A percentile compares a stretch with the other conserved stretches of the same genome.
Conservation (phyloP, 1,284 basidiomycete genomes). For the Apiotrichum gamsii region DNA sequence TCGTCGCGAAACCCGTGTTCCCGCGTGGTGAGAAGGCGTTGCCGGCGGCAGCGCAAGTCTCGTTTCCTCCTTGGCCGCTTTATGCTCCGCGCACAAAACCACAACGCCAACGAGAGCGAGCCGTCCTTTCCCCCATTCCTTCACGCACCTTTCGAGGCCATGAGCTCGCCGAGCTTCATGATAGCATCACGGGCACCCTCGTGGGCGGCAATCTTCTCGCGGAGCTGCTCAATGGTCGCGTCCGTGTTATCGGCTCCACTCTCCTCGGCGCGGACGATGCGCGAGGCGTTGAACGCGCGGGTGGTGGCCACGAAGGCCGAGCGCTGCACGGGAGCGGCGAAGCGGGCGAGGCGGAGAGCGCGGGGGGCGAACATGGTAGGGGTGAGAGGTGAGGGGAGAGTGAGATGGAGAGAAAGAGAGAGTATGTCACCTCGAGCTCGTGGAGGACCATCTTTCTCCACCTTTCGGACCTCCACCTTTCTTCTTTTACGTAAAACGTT, state of each 20-base stretch:
- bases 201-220: constrained; percentile 33
- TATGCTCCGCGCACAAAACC: too few species aligned
- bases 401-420: background rate
- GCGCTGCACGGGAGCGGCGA: background rate
- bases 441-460: background rate
- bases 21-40: too few species aligned
- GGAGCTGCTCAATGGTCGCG: constrained; percentile 29
- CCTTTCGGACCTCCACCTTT: too few species aligned
- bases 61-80: too few species aligned
- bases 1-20: too few species aligned
- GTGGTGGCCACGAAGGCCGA: background rate
- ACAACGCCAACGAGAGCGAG: too few species aligned
- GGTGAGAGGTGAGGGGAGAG: too few species aligned
- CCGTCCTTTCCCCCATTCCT: too few species aligned
- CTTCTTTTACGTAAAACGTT: too few species aligned
- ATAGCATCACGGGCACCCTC: constrained; percentile 34
- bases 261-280: constrained; percentile 21
- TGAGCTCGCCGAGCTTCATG: constrained; percentile 27
- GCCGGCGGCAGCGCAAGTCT: too few species aligned
- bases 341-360: background rate
- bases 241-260: constrained; percentile 22
- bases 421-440: background rate
- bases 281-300: constrained; percentile 17
- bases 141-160: constrained; percentile 40
- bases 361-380: too few species aligned